A percentile compares a stretch with the other conserved stretches of the same genome.
These are phyloP conservation scores for Avena insularis DNA, from an alignment of 176 grass and related monocot species.

Conservation along the genomic window DNA sequence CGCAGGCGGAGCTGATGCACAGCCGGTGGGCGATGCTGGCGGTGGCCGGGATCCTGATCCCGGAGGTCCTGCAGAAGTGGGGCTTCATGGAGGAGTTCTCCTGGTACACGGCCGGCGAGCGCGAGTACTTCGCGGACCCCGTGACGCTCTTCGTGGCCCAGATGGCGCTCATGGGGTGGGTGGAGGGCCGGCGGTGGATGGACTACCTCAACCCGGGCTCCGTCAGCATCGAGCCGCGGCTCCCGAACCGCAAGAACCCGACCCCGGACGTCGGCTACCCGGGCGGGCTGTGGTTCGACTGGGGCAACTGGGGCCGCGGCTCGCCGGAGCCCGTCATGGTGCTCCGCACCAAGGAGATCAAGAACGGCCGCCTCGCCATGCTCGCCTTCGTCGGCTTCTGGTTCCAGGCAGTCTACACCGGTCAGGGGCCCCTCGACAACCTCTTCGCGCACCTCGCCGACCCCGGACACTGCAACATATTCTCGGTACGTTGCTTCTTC, in stretches of 20 bases:
- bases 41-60: slow-evolving; percentile 70
- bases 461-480: slow-evolving; percentile 85
- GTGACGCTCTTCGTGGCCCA: slow-evolving; percentile 73
- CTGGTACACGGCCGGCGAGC: slow-evolving; percentile 75
- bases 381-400: slow-evolving; percentile 90
- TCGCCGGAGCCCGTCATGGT: slow-evolving; percentile 95
- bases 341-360: slow-evolving; percentile 96
- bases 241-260: slow-evolving; percentile 69
- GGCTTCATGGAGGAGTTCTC: slow-evolving; percentile 77
- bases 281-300: slow-evolving; percentile 90
- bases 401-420: slow-evolving; percentile 92
- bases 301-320: slow-evolving; percentile 83
- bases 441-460: slow-evolving; percentile 81
- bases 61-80: slow-evolving; percentile 54
- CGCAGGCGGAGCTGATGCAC: slow-evolving; percentile 89
- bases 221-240: slow-evolving; percentile 70
- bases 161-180: slow-evolving; percentile 97
- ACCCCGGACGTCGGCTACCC: slow-evolving; percentile 86
- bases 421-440: slow-evolving; percentile 77
- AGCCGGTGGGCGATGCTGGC: slow-evolving; percentile 95
- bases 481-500: slow-evolving; percentile 50
- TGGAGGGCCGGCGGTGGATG: slow-evolving; percentile 86
- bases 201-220: slow-evolving; percentile 72
- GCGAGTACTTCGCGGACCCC: slow-evolving; percentile 79
- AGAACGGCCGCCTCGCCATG: slow-evolving; percentile 94